These are phyloP conservation scores for Hevea brasiliensis DNA, from an alignment of 345 rosid species.

Conservation along the genomic window DNA sequence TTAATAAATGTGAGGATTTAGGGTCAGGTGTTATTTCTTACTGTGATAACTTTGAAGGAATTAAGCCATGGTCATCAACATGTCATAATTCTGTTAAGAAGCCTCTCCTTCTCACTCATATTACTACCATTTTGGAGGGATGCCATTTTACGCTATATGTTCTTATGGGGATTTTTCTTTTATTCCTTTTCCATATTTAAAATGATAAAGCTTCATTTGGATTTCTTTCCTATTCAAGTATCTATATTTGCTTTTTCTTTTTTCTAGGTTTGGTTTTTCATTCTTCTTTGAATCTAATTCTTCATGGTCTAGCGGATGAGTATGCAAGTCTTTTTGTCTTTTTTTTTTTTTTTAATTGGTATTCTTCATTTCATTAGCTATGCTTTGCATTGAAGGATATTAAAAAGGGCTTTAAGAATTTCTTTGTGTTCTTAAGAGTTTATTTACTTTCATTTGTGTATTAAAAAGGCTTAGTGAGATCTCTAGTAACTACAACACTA, in stretches of 20 bases:
- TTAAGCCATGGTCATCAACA: slow-evolving; percentile 65
- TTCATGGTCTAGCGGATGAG: slow-evolving; percentile 76
- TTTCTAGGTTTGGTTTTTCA: slow-evolving; percentile 7
- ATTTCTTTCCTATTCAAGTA: too few species aligned
- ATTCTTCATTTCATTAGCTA: not conserved
- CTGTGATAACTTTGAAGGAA: slow-evolving; percentile 64
- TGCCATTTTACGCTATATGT: not conserved
- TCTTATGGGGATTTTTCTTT: not conserved
- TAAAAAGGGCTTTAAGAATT: not conserved
- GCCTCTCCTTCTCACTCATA: slow-evolving; percentile 88
- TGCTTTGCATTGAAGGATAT: not conserved
- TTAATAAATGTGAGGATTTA: slow-evolving; percentile 19
- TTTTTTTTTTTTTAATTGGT: not conserved
- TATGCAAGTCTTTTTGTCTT: not conserved
- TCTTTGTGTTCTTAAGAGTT: not conserved
- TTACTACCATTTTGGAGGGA: slow-evolving; percentile 92
- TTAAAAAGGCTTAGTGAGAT: slow-evolving; percentile 76
- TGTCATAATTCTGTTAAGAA: slow-evolving; percentile 74
- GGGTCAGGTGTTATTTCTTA: slow-evolving; percentile 75
- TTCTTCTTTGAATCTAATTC: slow-evolving; percentile 50
- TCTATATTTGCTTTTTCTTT: not conserved
- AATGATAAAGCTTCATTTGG: too few species aligned
- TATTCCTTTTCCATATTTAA: too few species aligned
- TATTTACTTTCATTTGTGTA: not conserved
- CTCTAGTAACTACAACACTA: slow-evolving; percentile 81